phyloP scores from a whole-genome alignment of 306 rosid species.

The Urtica urens region DNA sequence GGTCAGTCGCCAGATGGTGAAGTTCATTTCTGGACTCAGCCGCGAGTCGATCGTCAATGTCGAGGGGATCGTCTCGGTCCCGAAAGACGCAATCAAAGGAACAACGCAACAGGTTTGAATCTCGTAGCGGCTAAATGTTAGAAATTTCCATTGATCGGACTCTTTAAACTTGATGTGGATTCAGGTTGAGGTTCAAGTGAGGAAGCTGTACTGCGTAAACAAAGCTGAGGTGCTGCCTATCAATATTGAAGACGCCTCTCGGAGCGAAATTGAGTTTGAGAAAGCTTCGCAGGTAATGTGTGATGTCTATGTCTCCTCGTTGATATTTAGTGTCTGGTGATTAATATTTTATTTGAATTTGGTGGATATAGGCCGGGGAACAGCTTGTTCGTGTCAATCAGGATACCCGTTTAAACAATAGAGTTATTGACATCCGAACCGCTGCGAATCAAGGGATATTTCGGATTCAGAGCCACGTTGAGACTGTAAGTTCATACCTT shows the following conservation, averaged over 20 bases:
- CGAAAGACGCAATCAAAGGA: conserved; percentile 47
- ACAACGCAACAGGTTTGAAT: conserved; percentile 81
- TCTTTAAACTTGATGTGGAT: conserved; percentile 1
- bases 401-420: conserved; percentile 66
- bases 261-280: conserved; percentile 71
- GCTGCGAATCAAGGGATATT: conserved; percentile 83
- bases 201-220: conserved; percentile 49
- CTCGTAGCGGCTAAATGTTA: no score
- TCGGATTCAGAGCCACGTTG: conserved; percentile 54
- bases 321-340: background rate
- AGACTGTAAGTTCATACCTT: conserved; percentile 26
- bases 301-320: background rate
- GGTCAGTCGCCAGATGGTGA: conserved; percentile 86
- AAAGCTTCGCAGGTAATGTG: conserved; percentile 57
- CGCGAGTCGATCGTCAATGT: conserved; percentile 75
- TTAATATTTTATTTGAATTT: conserved; percentile 6
- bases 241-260: conserved; percentile 77
- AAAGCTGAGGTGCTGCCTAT: conserved; percentile 73
- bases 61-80: conserved; percentile 63
- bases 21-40: conserved; percentile 49
- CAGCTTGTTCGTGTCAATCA: conserved; percentile 78
- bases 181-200: conserved; percentile 86
- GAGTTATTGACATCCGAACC: conserved; percentile 67
- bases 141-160: no score
- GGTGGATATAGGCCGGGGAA: conserved; percentile 57